Base-by-base conservation (phyloP, 2,329 filamentous ascomycete genomes). In the Penicillium fuscoglaucum region DNA sequence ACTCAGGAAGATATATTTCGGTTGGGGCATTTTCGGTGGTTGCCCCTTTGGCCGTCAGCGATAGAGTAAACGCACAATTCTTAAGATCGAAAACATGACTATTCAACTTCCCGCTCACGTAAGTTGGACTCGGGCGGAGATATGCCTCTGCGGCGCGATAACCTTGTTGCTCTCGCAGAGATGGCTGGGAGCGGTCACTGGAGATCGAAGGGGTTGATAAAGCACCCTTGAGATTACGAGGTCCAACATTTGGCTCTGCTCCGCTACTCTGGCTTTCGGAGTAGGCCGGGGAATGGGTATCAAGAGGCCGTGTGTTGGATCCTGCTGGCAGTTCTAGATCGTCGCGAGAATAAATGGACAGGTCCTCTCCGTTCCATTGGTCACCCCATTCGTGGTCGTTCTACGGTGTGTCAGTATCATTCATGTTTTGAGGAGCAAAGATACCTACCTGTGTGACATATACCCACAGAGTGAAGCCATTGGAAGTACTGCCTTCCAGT, bases 331-430 rank as follows among this genome's bases (percentile, higher is more conserved):
- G 74, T 49, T 83, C 78, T 33, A 86, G 87, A 74, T 99, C 96
- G 71, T 99, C 93, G 6, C 85, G 67, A 0, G 91, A 97, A 71
- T 87, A 89, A 55, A 99, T 95, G 6, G 93, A 97, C 35, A 99
- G 78, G 72, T 99, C 95, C 74, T 99, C 95, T 47, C 95, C 95
- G 66, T 99, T 99, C 95, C 95, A 99, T 64, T 91, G 87, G 69
- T 99, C 95, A 55, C 95, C 95, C 77, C 90, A 88, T 70, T 88
- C 82, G 71, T 99, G 95, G 61, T 89, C 88, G 72, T 98, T 99
- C 83, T 90, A 64, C 12, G 46, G 5, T 47, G 37, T 43, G 13
- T 50, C n/a, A 46, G 35, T 10, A 37, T 40, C 24, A 48, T 44
- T 33, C 39, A 4, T 31, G 19, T 17, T 37, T 19, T 21, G 15